Conservation (phyloP, 2,329 filamentous ascomycete genomes). For the Corynespora cassiicola region DNA sequence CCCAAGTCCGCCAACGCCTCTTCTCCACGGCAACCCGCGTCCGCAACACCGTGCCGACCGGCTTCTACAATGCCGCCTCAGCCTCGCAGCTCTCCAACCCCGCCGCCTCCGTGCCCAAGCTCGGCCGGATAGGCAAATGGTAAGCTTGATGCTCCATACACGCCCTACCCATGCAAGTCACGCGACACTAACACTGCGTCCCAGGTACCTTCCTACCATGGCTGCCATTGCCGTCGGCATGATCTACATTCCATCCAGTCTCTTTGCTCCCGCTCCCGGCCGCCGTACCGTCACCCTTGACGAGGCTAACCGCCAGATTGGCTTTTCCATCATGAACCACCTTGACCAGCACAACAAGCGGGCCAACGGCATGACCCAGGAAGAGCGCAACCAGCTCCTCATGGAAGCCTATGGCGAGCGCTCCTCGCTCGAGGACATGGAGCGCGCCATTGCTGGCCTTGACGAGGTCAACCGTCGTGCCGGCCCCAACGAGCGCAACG, state of each 20-base stretch:
- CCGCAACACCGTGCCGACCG: conserved; percentile 29
- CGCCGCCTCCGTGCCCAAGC: conserved; percentile 31
- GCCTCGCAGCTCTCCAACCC: conserved; percentile 31
- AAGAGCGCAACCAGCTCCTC: conserved; percentile 37
- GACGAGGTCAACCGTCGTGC: conserved; percentile 27
- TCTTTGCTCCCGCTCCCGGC: conserved; percentile 22
- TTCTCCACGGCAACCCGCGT: conserved; percentile 38
- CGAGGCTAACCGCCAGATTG: conserved; percentile 40
- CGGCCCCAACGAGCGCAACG: conserved; percentile 43
- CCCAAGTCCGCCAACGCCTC: conserved; percentile 30
- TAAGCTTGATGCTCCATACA: conserved; percentile 13
- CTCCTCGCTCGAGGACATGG: conserved; percentile 41
- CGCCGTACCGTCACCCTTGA: conserved; percentile 35
- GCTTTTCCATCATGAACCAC: conserved; percentile 37
- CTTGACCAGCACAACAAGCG: conserved; percentile 39
- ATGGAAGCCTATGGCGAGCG: conserved; percentile 40
- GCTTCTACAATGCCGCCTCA: conserved; percentile 24
- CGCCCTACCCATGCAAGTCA: not conserved
- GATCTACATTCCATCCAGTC: conserved; percentile 30
- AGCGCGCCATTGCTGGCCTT: conserved; percentile 33
- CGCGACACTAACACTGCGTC: conserved; percentile 4
- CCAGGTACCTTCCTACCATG: conserved; percentile 44
- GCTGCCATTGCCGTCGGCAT: conserved; percentile 39
- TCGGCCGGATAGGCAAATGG: conserved; percentile 41
- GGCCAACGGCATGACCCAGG: conserved; percentile 35